A percentile compares a stretch with the other conserved stretches of the same genome.
These are phyloP conservation scores for Chenopodium album DNA, from an alignment of 148 eudicot genomes.

Conservation along the genomic window DNA sequence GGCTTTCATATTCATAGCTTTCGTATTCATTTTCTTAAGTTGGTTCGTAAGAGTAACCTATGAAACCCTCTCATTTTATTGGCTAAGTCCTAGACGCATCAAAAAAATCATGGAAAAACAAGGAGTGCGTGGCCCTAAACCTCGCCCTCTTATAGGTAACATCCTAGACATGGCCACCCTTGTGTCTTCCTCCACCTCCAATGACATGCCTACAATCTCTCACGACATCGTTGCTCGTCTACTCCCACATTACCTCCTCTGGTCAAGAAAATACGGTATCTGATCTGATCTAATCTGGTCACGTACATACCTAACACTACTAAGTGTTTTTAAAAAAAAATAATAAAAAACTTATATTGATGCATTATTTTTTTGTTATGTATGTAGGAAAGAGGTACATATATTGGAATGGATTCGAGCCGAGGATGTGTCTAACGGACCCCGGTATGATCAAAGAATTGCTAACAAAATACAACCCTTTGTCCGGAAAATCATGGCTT, in stretches of 20 bases:
- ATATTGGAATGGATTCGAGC: slow-evolving; percentile 89
- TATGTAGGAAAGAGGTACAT: slow-evolving; percentile 71
- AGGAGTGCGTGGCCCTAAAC: slow-evolving; percentile 80
- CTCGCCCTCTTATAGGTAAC: slow-evolving; percentile 65
- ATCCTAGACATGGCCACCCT: slow-evolving; percentile 62
- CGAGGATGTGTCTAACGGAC: slow-evolving; percentile 84
- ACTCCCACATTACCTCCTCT: slow-evolving; percentile 65
- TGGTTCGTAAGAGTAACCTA: slow-evolving; percentile 37
- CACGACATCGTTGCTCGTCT: slow-evolving; percentile 73
- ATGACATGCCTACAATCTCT: slow-evolving; percentile 50
- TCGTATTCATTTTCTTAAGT: slow-evolving; percentile 24
- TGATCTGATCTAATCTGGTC: not conserved
- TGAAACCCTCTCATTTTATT: slow-evolving; percentile 60
- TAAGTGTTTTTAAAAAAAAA: no score
- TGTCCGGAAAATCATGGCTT: slow-evolving; percentile 82
- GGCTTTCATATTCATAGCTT: slow-evolving; percentile 23
- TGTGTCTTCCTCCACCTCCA: slow-evolving; percentile 56
- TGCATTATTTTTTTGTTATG: not conserved
- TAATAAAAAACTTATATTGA: no score
- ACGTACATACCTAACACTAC: not conserved
- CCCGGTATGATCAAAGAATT: slow-evolving; percentile 71
- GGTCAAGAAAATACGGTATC: slow-evolving; percentile 73
- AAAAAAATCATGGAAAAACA: slow-evolving; percentile 61
- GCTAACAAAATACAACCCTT: slow-evolving; percentile 55
- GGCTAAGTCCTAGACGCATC: slow-evolving; percentile 68